Base-by-base conservation (phyloP, 345 rosid genomes). In the Kernera saxatilis region DNA sequence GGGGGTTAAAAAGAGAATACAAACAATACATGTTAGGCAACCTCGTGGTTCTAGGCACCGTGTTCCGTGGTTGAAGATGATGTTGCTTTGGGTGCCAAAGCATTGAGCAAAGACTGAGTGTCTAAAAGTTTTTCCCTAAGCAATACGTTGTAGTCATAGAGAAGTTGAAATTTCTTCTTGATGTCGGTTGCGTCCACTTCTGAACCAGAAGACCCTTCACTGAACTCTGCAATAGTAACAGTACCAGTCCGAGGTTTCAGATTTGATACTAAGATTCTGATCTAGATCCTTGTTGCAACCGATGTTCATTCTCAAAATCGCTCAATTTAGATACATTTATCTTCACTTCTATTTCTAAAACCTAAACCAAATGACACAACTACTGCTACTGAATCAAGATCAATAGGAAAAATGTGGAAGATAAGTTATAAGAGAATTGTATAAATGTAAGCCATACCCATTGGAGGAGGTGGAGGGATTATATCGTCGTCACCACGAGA, bases 91-190 rank as follows among this genome's bases (percentile, higher is more conserved):
- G 76, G 22, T 4, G 74, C 81, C 60, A 88, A 64, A 53, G 79
- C 73, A 21, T 29, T 77, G 67, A 88, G 80, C 64, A 75, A 41
- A 69, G 87, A 79, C 62, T 84, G 92, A 13, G 87, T 77, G 25
- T 85, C 88, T 11, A 81, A 43, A 54, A 89, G 74, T 60, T 88
- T 82, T 64, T 91, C 90, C 76, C 93, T 84, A 54, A 94, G 80
- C 81, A 77, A 76, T 29, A 88, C 79, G 73, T 94, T 94, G 78
- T 91, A 94, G 35, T 89, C 86, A 19, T 86, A 84, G 44, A 94
- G 73, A 18, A 67, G 71, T 59, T 74, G 80, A 19, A 94, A 82
- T 59, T 82, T 88, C 70, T 78, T 89, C 74, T 80, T 84, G 61
- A 91, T 84, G 43, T 86, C 91, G 3, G 82, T 66, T 78, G 86